These are phyloP conservation scores for Mycena indigotica DNA, from an alignment of 768 basidiomycete genomes.

Conservation along the genomic window DNA sequence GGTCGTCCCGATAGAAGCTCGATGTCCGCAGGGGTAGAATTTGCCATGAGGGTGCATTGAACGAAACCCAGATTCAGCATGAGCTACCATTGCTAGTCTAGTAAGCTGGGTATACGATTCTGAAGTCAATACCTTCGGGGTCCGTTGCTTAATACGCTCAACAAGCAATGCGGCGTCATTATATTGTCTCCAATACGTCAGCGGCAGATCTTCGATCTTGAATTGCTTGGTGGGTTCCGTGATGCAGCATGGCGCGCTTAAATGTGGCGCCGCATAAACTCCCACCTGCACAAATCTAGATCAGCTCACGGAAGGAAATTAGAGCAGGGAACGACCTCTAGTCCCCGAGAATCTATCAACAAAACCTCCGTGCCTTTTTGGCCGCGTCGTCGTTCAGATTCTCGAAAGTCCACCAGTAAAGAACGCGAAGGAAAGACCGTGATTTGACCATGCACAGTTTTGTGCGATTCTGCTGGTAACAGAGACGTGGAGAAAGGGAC, in stretches of 20 bases:
- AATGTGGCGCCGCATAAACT: constrained; percentile 50
- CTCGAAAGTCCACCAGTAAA: constrained; percentile 59
- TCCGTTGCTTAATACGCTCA: constrained; percentile 51
- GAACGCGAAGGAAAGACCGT: constrained; percentile 52
- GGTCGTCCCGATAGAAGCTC: constrained; percentile 40
- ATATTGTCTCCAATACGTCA: constrained; percentile 46
- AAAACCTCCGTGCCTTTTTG: constrained; percentile 50
- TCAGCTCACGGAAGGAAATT: constrained; percentile 1
- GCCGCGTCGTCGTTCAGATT: constrained; percentile 51
- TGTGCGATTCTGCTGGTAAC: constrained; percentile 46
- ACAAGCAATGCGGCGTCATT: constrained; percentile 47
- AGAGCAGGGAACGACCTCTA: constrained; percentile 40
- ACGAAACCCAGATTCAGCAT: constrained; percentile 40
- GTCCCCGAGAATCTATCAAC: constrained; percentile 42
- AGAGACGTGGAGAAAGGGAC: constrained; percentile 37
- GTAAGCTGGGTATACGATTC: constrained; percentile 1
- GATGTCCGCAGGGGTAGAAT: constrained; percentile 49
- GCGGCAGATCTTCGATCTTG: constrained; percentile 40
- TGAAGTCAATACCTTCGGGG: constrained; percentile 53
- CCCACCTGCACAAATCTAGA: constrained; percentile 38
- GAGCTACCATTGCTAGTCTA: constrained; percentile 34
- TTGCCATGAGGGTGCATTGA: constrained; percentile 56
- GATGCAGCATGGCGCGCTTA: constrained; percentile 52
- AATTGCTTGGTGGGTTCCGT: constrained; percentile 43
- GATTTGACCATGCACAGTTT: constrained; percentile 48